phyloP scores from a whole-genome alignment of 768 basidiomycete genomes.

The Bullera alba region DNA sequence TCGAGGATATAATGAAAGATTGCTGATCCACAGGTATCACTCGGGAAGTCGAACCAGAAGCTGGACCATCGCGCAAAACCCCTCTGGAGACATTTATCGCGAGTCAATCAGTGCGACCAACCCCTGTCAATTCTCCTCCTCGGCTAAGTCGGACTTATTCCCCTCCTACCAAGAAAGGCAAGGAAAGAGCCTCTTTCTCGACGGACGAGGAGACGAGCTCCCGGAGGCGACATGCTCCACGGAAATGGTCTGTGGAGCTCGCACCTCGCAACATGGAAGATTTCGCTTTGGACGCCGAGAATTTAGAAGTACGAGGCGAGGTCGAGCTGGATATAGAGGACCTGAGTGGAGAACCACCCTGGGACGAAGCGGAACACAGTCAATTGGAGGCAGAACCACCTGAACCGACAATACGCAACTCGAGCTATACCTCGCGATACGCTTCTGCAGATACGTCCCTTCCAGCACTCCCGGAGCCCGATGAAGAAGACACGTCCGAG shows the following conservation, averaged over 20 bases:
- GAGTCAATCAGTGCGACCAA: conserved; percentile 2
- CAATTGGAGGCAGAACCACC: not conserved
- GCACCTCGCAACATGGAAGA: conserved; percentile 26
- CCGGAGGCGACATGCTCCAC: conserved; percentile 9
- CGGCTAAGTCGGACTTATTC: not conserved
- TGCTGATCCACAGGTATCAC: no score
- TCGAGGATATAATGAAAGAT: not conserved
- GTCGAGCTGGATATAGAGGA: conserved; percentile 33
- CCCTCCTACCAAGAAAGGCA: conserved; percentile 19
- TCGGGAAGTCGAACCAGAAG: no score
- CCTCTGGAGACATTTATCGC: conserved; percentile 26
- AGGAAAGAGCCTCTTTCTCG: conserved; percentile 15
- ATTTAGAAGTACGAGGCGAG: conserved; percentile 17
- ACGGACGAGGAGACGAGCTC: not conserved
- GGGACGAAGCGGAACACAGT: conserved; percentile 3
- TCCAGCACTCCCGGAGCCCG: conserved; percentile 27
- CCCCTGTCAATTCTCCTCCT: not conserved
- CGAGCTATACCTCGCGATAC: not conserved
- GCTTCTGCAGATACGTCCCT: conserved; percentile 8
- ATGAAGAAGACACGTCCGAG: conserved; percentile 3
- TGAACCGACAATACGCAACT: not conserved
- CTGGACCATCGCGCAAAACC: no score
- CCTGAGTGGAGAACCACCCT: conserved; percentile 6
- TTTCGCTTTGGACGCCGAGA: conserved; percentile 17
- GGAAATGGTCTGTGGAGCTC: conserved; percentile 21